Percentiles rank a stretch among this genome's conserved stretches.
phyloP scores from a whole-genome alignment of 2,329 filamentous ascomycete species.

The Cryphonectria parasitica region DNA sequence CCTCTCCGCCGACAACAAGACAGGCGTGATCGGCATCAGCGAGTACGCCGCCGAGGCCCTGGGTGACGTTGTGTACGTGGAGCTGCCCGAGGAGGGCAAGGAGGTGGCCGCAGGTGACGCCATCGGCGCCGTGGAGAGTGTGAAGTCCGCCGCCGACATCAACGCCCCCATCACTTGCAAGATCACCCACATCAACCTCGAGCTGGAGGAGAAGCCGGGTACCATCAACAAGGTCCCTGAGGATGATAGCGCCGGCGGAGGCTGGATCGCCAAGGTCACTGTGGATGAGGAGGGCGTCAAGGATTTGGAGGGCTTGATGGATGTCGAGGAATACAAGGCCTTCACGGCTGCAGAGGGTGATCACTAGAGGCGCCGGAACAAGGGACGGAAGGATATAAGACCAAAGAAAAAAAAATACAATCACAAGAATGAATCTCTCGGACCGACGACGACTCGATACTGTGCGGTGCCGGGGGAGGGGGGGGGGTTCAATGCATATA shows the following conservation, averaged over 20 bases:
- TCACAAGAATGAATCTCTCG: neutral
- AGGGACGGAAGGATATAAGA: neutral
- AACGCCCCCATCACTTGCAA: conserved; percentile 82
- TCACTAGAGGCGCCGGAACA: conserved; percentile 35
- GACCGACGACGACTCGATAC: neutral
- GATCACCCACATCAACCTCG: conserved; percentile 73
- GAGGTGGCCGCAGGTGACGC: conserved; percentile 77
- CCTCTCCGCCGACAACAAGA: conserved; percentile 78
- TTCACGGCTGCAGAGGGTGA: conserved; percentile 60
- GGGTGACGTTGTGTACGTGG: conserved; percentile 96
- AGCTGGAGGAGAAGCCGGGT: conserved; percentile 81
- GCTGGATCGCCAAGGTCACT: conserved; percentile 91
- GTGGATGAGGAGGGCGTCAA: conserved; percentile 66
- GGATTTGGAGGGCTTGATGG: conserved; percentile 79
- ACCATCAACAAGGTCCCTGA: conserved; percentile 91
- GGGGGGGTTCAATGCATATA: conserved; percentile 22
- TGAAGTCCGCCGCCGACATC: conserved; percentile 98
- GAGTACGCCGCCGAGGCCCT: conserved; percentile 89
- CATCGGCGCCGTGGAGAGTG: conserved; percentile 94
- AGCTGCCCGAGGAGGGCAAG: conserved; percentile 76
- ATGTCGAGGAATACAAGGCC: conserved; percentile 73
- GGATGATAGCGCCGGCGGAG: conserved; percentile 72
- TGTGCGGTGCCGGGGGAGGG: neutral
- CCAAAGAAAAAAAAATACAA: neutral
- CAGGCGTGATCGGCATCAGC: conserved; percentile 83